Conservation (phyloP, 2,329 filamentous ascomycete genomes). For the Neobulgaria alba region DNA sequence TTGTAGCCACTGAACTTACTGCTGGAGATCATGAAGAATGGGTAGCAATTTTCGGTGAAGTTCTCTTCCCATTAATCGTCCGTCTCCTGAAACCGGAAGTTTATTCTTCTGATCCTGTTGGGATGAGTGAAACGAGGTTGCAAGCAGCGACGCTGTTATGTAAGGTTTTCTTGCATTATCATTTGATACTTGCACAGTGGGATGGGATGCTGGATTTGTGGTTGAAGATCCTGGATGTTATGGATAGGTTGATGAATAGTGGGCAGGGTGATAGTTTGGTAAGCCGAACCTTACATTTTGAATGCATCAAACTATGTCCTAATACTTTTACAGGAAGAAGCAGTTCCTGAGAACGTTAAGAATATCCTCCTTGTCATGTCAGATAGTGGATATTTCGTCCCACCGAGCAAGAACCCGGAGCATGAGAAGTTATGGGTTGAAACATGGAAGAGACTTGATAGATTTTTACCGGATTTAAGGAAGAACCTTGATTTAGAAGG, state of each 20-base stretch:
- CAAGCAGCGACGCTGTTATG: constrained; percentile 85
- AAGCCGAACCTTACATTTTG: too few relatives aligned
- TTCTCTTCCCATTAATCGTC: constrained; percentile 84
- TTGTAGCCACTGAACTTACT: constrained; percentile 77
- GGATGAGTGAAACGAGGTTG: constrained; percentile 93
- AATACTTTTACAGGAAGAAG: constrained; percentile 89
- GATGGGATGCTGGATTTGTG: constrained; percentile 87
- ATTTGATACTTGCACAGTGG: constrained; percentile 76
- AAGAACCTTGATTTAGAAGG: constrained; percentile 48
- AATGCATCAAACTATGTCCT: too few relatives aligned
- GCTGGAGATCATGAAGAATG: constrained; percentile 82
- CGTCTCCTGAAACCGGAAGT: constrained; percentile 88
- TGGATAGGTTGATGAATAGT: constrained; percentile 94
- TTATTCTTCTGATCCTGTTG: constrained; percentile 79
- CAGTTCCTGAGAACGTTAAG: constrained; percentile 89
- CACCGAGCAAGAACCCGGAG: constrained; percentile 49
- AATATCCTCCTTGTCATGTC: constrained; percentile 95
- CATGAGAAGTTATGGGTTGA: constrained; percentile 52
- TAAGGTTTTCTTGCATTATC: constrained; percentile 92
- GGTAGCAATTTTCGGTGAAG: constrained; percentile 90
- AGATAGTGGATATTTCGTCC: constrained; percentile 73
- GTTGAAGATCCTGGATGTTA: constrained; percentile 84
- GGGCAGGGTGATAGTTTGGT: constrained; percentile 85
- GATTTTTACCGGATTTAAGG: constrained; percentile 53
- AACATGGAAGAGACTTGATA: constrained; percentile 57